Conservation (phyloP, 768 basidiomycete species). For the Gymnopilus dilepis region DNA sequence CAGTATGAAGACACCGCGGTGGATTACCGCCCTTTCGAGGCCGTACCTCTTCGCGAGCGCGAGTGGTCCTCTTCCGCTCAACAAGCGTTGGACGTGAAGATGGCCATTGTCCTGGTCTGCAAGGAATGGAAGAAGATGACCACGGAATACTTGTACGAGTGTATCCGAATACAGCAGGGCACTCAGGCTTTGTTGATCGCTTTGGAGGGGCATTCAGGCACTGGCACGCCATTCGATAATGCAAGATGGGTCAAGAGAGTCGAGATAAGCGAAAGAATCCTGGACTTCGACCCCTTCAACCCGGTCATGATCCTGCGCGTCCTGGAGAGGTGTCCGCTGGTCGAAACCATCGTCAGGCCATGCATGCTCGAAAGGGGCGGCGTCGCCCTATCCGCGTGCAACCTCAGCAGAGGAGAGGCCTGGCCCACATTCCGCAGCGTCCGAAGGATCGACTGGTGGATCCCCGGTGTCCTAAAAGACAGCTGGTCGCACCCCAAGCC, state of each 20-base stretch:
- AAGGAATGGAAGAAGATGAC: constrained; percentile 18
- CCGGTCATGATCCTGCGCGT: constrained; percentile 12
- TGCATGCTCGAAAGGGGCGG: constrained; percentile 2
- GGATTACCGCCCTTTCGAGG: constrained; percentile 12
- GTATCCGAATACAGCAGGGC: constrained; percentile 14
- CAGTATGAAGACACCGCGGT: constrained; percentile 1
- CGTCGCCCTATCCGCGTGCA: neutral
- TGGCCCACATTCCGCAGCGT: constrained; percentile 12
- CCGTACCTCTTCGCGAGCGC: constrained; percentile 8
- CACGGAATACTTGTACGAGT: constrained; percentile 18
- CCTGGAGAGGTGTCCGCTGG: constrained; percentile 11
- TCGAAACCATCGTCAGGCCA: constrained; percentile 6
- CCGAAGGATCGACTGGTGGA: constrained; percentile 14
- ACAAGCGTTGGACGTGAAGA: constrained; percentile 8
- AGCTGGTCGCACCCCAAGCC: neutral
- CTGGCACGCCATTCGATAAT: constrained; percentile 1
- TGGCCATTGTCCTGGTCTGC: constrained; percentile 13
- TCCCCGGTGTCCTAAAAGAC: neutral
- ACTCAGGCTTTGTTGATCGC: constrained; percentile 11
- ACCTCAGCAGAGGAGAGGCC: neutral
- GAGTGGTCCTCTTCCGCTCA: constrained; percentile 9
- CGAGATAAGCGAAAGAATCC: constrained; percentile 10
- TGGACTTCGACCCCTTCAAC: constrained; percentile 16
- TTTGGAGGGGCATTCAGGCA: constrained; percentile 1
- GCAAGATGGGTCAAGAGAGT: constrained; percentile 13